phyloP scores from a whole-genome alignment of 1,284 basidiomycete genomes.

The Leccinum pallidistipes region DNA sequence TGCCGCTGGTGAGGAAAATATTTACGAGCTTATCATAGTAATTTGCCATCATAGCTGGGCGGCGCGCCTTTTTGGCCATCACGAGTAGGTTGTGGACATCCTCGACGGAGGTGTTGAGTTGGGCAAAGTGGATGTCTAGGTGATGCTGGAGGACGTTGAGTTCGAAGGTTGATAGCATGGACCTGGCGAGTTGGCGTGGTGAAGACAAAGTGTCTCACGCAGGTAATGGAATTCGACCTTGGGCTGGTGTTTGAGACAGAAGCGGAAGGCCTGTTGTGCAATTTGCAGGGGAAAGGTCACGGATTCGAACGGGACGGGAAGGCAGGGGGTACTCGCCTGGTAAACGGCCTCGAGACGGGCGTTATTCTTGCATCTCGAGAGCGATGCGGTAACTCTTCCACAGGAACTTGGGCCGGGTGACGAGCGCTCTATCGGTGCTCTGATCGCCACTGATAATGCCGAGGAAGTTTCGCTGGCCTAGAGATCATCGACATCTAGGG shows the following conservation, averaged over 20 bases:
- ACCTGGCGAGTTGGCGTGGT: conserved; percentile 94
- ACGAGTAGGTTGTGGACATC: conserved; percentile 97
- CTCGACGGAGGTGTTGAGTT: conserved; percentile 97
- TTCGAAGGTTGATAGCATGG: conserved; percentile 99
- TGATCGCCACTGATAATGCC: conserved; percentile 90
- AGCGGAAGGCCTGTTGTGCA: conserved; percentile 96
- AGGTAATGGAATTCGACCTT: conserved; percentile 98
- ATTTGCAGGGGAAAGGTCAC: conserved; percentile 63
- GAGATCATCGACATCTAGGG: conserved; percentile 84
- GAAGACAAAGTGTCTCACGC: conserved; percentile 95
- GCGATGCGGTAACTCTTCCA: conserved; percentile 99
- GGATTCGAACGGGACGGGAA: background rate
- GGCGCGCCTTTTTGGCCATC: conserved; percentile 89
- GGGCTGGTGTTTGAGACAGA: conserved; percentile 92
- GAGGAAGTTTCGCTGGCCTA: conserved; percentile 88
- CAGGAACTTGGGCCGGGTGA: conserved; percentile 97
- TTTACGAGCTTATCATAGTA: conserved; percentile 99
- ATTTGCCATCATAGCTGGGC: conserved; percentile 97
- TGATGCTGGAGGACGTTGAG: conserved; percentile 96
- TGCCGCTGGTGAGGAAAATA: conserved; percentile 94
- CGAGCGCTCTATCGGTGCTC: conserved; percentile 92
- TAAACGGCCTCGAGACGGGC: conserved; percentile 93
- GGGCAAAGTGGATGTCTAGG: conserved; percentile 97
- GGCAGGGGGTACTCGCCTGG: conserved; percentile 59
- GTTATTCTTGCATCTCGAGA: conserved; percentile 96